Base-by-base conservation (phyloP, 73 alveolate genomes). In the Paramecium sexaurelia region DNA sequence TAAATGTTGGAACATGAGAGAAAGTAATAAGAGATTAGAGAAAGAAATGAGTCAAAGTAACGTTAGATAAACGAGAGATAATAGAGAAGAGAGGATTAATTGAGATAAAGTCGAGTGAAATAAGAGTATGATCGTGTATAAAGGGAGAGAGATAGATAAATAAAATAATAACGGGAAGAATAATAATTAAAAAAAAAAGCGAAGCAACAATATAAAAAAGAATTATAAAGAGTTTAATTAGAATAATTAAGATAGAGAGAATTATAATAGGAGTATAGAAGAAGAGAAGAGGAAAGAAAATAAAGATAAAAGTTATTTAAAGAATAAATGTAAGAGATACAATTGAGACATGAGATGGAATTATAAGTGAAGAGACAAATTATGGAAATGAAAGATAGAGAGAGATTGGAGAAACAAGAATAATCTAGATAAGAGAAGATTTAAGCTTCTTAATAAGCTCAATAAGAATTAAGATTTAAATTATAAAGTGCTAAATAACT, bases 241-340 rank as follows among this genome's bases (percentile, higher is more conserved):
- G 87, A 73, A 36, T 36, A 73, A 73, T 33, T 11, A 19, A 73
- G 57, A 39, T 33, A 33, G 8, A 73, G 22, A 7, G 55, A 73
- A 73, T 36, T 73, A 6, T 20, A 39, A 33, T 73, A 73, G 17
- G 87, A 73, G 27, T 33, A 33, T 17, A 36, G 33, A 39, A 73
- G 87, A 33, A 73, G 87, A 33, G 87, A 73, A 15, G 87, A 73
- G 56, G 87, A 73, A 39, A 73, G 87, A 73, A 73, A 73, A 36
- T 27, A 27, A 36, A 73, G 57, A 73, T 20, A 73, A 39, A 7
- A 73, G 19, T 0, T 27, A 32, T 73, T 73, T 36, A 36, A 73
- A 73, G 55, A 73, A 36, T 19, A 73, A 73, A 73, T 39, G 55
- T 11, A 36, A 36, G 36, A 73, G 35, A 73, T 73, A 9, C 13